Evolutionary conservation across 2,329 filamentous ascomycete species (phyloP).

Genomic region (Monosporascus sp.): DNA sequence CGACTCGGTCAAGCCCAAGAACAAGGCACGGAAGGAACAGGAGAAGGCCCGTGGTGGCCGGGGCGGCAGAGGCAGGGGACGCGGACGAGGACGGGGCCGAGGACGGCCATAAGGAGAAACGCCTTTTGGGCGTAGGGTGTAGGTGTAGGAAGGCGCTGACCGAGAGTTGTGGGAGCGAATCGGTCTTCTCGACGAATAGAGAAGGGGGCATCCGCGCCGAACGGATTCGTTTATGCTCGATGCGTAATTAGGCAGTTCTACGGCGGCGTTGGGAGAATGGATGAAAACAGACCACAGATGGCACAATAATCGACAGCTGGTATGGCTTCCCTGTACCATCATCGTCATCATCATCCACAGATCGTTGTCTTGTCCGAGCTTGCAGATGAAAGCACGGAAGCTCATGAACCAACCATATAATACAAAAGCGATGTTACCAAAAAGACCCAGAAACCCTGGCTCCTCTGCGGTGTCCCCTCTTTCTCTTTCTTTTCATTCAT

Average conservation of each 20-base stretch:
- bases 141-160: too few species aligned
- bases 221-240: not conserved
- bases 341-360: constrained; percentile 1
- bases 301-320: constrained; percentile 16
- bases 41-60: constrained; percentile 40
- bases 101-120: constrained; percentile 24
- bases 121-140: too few species aligned
- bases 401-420: constrained; percentile 4
- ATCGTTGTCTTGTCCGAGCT: constrained; percentile 9
- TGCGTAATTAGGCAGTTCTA: constrained; percentile 14
- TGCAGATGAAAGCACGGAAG: constrained; percentile 13
- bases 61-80: constrained; percentile 46
- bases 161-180: too few species aligned
- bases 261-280: constrained; percentile 23
- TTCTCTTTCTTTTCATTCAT: not conserved
- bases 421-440: not conserved
- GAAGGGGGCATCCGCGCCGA: not conserved
- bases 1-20: constrained; percentile 97
- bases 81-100: constrained; percentile 50
- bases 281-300: constrained; percentile 12
- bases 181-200: too few species aligned
- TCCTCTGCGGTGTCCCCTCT: not conserved
- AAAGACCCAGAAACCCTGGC: not conserved
- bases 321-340: constrained; percentile 16
- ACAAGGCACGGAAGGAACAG: constrained; percentile 93